These are phyloP conservation scores for Bassia scoparia DNA, from an alignment of 148 eudicot species.

Conservation along the genomic window DNA sequence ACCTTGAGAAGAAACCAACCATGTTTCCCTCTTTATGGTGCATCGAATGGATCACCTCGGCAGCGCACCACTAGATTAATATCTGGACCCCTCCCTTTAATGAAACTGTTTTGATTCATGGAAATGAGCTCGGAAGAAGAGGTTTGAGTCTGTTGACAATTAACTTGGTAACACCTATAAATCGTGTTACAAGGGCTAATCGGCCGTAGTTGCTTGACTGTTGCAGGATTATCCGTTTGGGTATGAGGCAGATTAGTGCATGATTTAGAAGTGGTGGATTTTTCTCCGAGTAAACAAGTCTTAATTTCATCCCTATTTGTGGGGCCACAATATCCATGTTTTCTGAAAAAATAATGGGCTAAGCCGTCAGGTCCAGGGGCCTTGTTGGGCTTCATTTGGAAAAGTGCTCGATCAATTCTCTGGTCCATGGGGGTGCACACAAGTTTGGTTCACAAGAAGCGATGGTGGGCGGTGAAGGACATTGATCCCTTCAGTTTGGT, in stretches of 20 bases:
- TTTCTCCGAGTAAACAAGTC: not conserved
- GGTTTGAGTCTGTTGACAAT: not conserved
- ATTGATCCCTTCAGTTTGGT: not conserved
- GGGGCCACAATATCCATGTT: not conserved
- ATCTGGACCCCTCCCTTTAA: not conserved
- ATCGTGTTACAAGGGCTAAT: not conserved
- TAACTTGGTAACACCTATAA: not conserved
- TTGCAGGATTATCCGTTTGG: not conserved
- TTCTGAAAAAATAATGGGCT: not conserved
- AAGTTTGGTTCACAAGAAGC: too few species aligned
- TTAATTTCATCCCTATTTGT: not conserved
- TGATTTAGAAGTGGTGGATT: not conserved
- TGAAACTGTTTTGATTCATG: not conserved
- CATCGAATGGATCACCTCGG: not conserved
- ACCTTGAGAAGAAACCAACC: constrained; percentile 4
- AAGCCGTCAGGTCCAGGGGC: not conserved
- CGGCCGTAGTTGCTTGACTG: not conserved
- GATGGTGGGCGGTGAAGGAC: not conserved
- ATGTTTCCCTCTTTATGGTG: not conserved
- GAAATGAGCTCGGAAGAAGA: not conserved
- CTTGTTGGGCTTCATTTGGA: not conserved
- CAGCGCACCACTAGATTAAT: not conserved
- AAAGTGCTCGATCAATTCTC: not conserved
- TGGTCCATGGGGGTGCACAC: not conserved
- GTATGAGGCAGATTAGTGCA: not conserved